Percentiles rank a stretch among this genome's conserved stretches.
Evolutionary conservation across 108 stramenopile species (phyloP).

Genomic region (Fistulifera solaris): DNA sequence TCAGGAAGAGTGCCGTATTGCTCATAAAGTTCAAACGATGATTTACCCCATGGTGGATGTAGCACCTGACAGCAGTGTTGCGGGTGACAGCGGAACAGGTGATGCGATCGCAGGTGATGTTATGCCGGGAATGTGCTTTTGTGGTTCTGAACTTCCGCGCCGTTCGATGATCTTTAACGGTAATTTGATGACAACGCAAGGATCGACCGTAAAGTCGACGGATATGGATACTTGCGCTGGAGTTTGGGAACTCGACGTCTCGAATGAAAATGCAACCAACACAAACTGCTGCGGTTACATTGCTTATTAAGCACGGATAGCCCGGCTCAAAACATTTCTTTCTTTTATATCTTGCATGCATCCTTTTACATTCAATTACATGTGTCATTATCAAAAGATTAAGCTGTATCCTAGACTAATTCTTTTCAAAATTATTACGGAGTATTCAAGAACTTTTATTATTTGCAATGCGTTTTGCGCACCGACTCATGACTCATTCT

Average conservation of each 20-base stretch:
- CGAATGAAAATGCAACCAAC: neutral
- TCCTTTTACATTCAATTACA: no score
- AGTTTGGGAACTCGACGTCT: conserved; percentile 3
- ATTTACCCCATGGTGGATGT: neutral
- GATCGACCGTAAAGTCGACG: conserved; percentile 23
- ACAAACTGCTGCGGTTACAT: conserved; percentile 6
- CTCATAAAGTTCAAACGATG: conserved; percentile 15
- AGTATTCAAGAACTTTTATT: no score
- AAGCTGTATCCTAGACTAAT: no score
- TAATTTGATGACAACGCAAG: conserved; percentile 31
- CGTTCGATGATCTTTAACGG: conserved; percentile 42
- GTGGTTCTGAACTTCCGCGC: conserved; percentile 16
- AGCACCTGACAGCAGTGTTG: neutral
- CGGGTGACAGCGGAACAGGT: neutral
- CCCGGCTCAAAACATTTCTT: no score
- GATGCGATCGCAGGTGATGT: neutral
- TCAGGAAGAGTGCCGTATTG: conserved; percentile 17
- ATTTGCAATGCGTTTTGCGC: no score
- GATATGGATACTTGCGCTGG: conserved; percentile 18
- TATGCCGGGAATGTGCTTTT: conserved; percentile 10
- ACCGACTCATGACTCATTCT: no score
- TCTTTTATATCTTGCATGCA: no score
- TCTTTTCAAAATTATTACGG: no score
- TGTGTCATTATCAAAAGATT: no score
- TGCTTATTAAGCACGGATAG: neutral